Percentiles rank a stretch among this genome's conserved stretches.
Evolutionary conservation across 768 basidiomycete species (phyloP).

Genomic region (Lentinula sp.): DNA sequence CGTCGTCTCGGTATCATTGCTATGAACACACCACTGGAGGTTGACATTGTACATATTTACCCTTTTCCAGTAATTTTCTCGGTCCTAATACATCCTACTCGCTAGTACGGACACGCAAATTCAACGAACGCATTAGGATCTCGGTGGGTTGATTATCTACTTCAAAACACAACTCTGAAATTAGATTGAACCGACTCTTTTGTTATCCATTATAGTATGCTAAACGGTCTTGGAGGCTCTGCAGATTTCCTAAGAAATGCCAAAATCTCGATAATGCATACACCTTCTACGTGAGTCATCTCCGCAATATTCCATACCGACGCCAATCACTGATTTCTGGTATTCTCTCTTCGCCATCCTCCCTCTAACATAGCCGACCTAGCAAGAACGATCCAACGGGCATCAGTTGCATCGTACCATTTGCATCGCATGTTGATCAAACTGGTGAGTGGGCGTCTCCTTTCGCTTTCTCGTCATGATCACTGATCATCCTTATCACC

Average conservation of each 20-base stretch:
- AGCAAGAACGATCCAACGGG: conserved; percentile 43
- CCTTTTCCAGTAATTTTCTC: neutral
- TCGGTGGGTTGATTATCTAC: conserved; percentile 9
- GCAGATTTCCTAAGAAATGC: conserved; percentile 44
- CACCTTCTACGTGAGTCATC: conserved; percentile 31
- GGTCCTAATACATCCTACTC: neutral
- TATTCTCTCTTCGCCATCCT: neutral
- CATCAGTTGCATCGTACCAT: conserved; percentile 44
- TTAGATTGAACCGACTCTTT: too few relatives aligned
- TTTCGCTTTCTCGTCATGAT: neutral
- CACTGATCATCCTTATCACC: neutral
- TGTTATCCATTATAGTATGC: conserved; percentile 25
- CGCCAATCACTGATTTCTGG: neutral
- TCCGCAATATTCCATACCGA: neutral
- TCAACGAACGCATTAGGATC: conserved; percentile 46
- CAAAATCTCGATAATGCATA: conserved; percentile 47
- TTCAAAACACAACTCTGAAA: too few relatives aligned
- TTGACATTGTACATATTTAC: conserved; percentile 33
- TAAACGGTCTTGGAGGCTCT: conserved; percentile 44
- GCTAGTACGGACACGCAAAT: conserved; percentile 43
- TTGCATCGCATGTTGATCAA: conserved; percentile 41
- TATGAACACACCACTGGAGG: conserved; percentile 47
- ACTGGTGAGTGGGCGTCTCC: conserved; percentile 26
- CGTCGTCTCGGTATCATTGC: conserved; percentile 42
- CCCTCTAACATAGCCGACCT: conserved; percentile 24